Conservation (phyloP, 768 basidiomycete species). For the Artomyces pyxidatus region DNA sequence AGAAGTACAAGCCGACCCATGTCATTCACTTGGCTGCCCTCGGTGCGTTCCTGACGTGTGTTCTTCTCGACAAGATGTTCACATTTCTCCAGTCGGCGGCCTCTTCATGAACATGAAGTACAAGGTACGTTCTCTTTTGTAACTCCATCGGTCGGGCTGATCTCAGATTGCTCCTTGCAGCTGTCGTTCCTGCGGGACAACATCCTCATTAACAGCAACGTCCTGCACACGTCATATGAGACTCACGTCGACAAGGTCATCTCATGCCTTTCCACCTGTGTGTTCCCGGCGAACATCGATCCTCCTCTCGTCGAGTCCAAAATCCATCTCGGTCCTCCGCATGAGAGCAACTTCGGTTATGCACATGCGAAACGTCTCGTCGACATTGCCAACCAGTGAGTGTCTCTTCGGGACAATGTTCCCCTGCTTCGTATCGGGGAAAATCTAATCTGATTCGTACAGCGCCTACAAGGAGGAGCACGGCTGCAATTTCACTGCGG, state of each 20-base stretch:
- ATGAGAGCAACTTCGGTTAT: slow-evolving; percentile 94
- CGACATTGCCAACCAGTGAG: slow-evolving; percentile 90
- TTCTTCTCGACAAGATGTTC: not conserved
- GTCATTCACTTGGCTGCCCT: slow-evolving; percentile 95
- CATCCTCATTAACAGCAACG: slow-evolving; percentile 91
- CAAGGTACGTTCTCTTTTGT: slow-evolving; percentile 45
- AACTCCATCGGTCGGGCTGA: too few relatives aligned
- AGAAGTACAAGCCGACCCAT: slow-evolving; percentile 90
- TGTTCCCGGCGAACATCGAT: slow-evolving; percentile 91
- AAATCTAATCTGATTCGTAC: not conserved
- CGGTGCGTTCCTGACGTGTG: slow-evolving; percentile 38
- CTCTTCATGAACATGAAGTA: slow-evolving; percentile 94
- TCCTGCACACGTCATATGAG: slow-evolving; percentile 69
- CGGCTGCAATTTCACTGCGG: slow-evolving; percentile 93
- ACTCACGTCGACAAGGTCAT: slow-evolving; percentile 69
- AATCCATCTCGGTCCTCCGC: slow-evolving; percentile 88
- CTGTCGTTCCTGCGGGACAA: slow-evolving; percentile 95
- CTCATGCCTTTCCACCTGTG: slow-evolving; percentile 94
- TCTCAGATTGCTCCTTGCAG: slow-evolving; percentile 36
- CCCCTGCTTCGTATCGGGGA: not conserved
- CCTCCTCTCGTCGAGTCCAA: slow-evolving; percentile 92
- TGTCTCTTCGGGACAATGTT: not conserved
- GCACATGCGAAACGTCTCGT: slow-evolving; percentile 95
- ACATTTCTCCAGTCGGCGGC: slow-evolving; percentile 64
- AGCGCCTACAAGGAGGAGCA: slow-evolving; percentile 96